Conservation (phyloP, 2,329 filamentous ascomycete species). For the Tolypocladium capitatum region DNA sequence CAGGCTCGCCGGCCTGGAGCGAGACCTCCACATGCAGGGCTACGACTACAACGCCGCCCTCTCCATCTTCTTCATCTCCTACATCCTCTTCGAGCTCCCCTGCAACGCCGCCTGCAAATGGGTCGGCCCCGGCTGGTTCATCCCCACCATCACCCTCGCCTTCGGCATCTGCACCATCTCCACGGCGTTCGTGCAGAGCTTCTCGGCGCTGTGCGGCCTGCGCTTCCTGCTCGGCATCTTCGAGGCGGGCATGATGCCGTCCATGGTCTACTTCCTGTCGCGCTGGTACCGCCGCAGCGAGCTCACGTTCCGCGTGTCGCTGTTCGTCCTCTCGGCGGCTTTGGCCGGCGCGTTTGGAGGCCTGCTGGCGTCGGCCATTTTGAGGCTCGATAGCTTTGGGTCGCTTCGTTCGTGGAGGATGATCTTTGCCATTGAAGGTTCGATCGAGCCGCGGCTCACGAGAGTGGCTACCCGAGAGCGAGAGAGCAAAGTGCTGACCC, state of each 20-base stretch:
- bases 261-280: constrained; percentile 52
- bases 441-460: neutral
- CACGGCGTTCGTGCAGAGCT: constrained; percentile 45
- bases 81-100: constrained; percentile 53
- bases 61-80: constrained; percentile 50
- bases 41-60: constrained; percentile 51
- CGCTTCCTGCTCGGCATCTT: constrained; percentile 48
- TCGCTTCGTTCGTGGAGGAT: constrained; percentile 48
- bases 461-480: neutral
- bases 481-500: neutral
- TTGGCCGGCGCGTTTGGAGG: constrained; percentile 57
- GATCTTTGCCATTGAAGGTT: constrained; percentile 54
- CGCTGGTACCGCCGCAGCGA: constrained; percentile 52
- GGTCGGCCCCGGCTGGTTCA: constrained; percentile 52
- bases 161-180: constrained; percentile 48
- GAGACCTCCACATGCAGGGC: constrained; percentile 36
- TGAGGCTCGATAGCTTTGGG: constrained; percentile 44
- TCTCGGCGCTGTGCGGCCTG: constrained; percentile 34
- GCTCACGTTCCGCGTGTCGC: constrained; percentile 46
- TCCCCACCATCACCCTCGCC: constrained; percentile 40
- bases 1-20: constrained; percentile 40
- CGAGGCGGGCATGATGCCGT: constrained; percentile 52
- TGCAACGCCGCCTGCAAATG: constrained; percentile 49
- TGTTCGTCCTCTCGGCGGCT: constrained; percentile 54
- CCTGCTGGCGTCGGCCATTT: constrained; percentile 46